phyloP scores from a whole-genome alignment of 2,329 filamentous ascomycete genomes.

The Endocalyx cinctus region DNA sequence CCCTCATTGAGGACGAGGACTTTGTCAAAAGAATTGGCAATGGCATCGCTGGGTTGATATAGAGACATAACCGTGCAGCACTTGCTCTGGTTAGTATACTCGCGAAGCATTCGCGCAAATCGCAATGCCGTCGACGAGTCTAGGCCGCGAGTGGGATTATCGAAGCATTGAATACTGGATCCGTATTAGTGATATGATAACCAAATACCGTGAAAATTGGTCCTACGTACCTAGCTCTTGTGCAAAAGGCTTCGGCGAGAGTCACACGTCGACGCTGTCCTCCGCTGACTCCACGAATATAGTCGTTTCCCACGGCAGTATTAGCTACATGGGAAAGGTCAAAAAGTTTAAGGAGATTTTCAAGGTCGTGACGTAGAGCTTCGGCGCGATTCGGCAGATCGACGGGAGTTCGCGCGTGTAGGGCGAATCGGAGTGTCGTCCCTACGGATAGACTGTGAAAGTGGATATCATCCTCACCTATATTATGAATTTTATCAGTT shows the following conservation, averaged over 20 bases:
- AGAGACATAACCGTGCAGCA: conserved; percentile 54
- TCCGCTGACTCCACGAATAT: conserved; percentile 54
- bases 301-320: conserved; percentile 57
- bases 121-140: conserved; percentile 59
- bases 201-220: no score
- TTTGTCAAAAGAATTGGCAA: conserved; percentile 59
- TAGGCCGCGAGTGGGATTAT: conserved; percentile 52
- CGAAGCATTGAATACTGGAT: conserved; percentile 15
- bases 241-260: conserved; percentile 61
- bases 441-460: conserved; percentile 59
- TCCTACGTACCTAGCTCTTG: no score
- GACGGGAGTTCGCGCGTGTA: conserved; percentile 37
- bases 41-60: conserved; percentile 57
- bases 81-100: conserved; percentile 46
- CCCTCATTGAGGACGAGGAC: conserved; percentile 61
- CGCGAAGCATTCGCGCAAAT: conserved; percentile 50
- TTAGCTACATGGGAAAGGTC: conserved; percentile 57
- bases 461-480: conserved; percentile 34
- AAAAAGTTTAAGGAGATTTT: conserved; percentile 30
- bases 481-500: not conserved
- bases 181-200: no score
- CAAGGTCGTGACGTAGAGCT: not conserved
- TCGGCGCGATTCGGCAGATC: not conserved
- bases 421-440: conserved; percentile 56
- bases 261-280: conserved; percentile 62